Evolutionary conservation across 2,329 filamentous ascomycete genomes (phyloP).

Genomic region (Colletotrichum scovillei): DNA sequence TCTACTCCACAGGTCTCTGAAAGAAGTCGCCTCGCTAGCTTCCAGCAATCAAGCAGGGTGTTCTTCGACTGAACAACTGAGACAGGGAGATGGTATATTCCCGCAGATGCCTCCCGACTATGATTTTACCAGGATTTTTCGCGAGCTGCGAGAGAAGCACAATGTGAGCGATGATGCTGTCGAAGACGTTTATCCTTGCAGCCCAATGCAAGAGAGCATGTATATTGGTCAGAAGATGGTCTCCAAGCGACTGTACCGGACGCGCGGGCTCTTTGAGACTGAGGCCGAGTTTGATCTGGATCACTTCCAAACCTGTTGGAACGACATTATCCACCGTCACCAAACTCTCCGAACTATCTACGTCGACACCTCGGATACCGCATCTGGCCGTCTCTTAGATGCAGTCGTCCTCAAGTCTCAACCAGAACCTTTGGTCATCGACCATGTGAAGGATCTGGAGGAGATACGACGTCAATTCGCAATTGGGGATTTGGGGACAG

Average conservation of each 20-base stretch:
- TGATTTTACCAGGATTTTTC: background rate
- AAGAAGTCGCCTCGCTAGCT: background rate
- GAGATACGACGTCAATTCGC: constrained; percentile 5
- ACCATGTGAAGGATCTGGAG: constrained; percentile 18
- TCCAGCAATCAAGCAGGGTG: no score
- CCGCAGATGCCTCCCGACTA: constrained; percentile 5
- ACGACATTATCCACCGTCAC: constrained; percentile 27
- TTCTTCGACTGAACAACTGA: background rate
- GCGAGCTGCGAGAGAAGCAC: background rate
- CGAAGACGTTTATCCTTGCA: constrained; percentile 50
- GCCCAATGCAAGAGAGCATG: constrained; percentile 51
- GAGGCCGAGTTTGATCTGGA: background rate
- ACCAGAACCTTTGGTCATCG: constrained; percentile 17
- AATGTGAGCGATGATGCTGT: constrained; percentile 24
- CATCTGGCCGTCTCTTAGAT: background rate
- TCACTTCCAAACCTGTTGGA: constrained; percentile 12
- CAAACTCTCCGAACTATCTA: constrained; percentile 32
- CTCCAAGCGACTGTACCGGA: constrained; percentile 42
- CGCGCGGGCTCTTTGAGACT: constrained; percentile 12
- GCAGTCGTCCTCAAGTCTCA: constrained; percentile 28
- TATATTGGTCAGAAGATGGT: constrained; percentile 45
- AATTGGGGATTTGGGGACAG: background rate
- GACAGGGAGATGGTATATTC: background rate
- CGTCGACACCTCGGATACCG: constrained; percentile 12
- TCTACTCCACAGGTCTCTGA: constrained; percentile 10